phyloP scores from a whole-genome alignment of 2,329 filamentous ascomycete species.

The Anisogramma anomala region DNA sequence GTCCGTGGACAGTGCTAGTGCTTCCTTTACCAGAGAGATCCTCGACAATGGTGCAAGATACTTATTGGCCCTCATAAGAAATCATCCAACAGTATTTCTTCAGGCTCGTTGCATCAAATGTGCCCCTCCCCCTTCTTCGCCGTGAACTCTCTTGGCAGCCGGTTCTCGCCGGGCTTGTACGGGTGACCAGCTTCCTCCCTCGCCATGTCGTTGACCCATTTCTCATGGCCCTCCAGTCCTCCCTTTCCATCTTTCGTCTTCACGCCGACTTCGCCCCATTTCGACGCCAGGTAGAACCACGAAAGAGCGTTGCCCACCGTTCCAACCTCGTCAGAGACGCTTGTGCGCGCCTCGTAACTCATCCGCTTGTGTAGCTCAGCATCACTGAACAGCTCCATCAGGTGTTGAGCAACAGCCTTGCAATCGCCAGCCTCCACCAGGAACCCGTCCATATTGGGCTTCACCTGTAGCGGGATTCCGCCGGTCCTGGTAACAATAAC shows the following conservation, averaged over 20 bases:
- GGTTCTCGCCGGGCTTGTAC: slow-evolving; percentile 48
- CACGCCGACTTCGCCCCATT: slow-evolving; percentile 43
- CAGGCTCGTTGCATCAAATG: neutral
- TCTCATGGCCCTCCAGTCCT: slow-evolving; percentile 44
- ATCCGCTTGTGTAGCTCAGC: slow-evolving; percentile 53
- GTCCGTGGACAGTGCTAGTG: no score
- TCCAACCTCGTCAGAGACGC: slow-evolving; percentile 70
- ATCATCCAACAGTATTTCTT: neutral
- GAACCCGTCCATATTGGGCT: slow-evolving; percentile 60
- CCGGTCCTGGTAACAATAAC: slow-evolving; percentile 65
- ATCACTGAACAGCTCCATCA: slow-evolving; percentile 56
- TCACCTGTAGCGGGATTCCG: slow-evolving; percentile 71
- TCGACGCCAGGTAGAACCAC: slow-evolving; percentile 68
- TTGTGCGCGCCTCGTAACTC: slow-evolving; percentile 48
- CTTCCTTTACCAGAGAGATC: no score
- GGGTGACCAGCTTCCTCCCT: slow-evolving; percentile 50
- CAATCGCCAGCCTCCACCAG: slow-evolving; percentile 61
- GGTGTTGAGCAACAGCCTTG: slow-evolving; percentile 54
- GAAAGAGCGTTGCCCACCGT: slow-evolving; percentile 67
- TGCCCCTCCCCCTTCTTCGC: slow-evolving; percentile 18
- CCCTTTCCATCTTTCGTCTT: slow-evolving; percentile 28
- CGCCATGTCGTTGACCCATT: slow-evolving; percentile 66
- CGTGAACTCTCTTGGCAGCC: slow-evolving; percentile 40
- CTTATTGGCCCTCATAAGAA: neutral
- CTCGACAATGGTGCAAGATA: no score